Evolutionary conservation across 2,329 filamentous ascomycete species (phyloP), one percentile per base, ranked within the genome.

Genomic region (Colletotrichum melonis): DNA sequence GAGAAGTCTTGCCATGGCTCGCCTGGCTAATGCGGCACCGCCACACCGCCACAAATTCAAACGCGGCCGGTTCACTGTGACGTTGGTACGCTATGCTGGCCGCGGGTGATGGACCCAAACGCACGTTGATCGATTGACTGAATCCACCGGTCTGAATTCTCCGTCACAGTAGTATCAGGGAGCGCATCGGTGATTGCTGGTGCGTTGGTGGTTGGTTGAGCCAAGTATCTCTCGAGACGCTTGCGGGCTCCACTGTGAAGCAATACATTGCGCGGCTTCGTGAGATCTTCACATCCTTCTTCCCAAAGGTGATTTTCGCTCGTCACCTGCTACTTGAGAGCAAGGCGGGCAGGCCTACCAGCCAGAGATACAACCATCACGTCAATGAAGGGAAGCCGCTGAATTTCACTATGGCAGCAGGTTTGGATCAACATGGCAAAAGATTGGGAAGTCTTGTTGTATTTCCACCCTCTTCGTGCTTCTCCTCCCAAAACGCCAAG

Each of bases 401-500:
- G 32, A 12, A 12, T 0, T 12, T 5, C 11, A 35, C 32, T 5
- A 12, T 2, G 32, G 32, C 32, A 12, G 32, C 32, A 35, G 32
- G 32, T 35, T 63, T 8, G 26, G 11, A 24, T 32, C 12, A 16
- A n/a, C 7, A 52, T 11, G 11, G 11, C 8, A 3, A 30, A 11
- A 32, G 12, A 52, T 28, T 42, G 56, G 52, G 38, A 49, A 56
- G 30, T 55, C 6, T 65, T 38, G 14, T 24, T 65, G 52, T 55
- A 42, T 65, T 49, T 56, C 22, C 63, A 24, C 35, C 63, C 52
- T 57, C 35, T 12, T 62, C 49, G 49, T 42, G 42, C 42, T 49
- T 49, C 42, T 49, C 42, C 19, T 49, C 42, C 42, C 42, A n/a
- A 56, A 65, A 65, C 63, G 63, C 63, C 63, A 56, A 65, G 52